phyloP scores from a whole-genome alignment of 495 filamentous ascomycete genomes.

The Pseudomonodictys pantanalensis region DNA sequence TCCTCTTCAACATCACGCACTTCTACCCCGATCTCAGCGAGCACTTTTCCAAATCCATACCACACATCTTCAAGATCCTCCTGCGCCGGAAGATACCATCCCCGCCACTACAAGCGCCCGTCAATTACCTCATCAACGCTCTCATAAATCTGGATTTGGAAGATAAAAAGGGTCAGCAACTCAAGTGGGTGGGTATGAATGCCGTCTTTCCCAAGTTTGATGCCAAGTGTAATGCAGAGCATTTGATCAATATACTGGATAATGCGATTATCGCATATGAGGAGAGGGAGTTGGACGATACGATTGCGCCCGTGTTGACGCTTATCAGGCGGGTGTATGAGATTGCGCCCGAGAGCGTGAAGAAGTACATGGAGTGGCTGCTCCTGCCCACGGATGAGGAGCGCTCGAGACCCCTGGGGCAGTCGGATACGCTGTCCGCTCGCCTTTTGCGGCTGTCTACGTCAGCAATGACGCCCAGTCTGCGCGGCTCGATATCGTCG shows the following conservation, averaged over 20 bases:
- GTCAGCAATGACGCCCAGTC: conserved; percentile 61
- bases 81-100: conserved; percentile 51
- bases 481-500: conserved; percentile 71
- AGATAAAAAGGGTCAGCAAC: conserved; percentile 44
- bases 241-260: conserved; percentile 71
- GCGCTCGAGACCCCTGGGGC: conserved; percentile 73
- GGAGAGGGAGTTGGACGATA: conserved; percentile 65
- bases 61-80: conserved; percentile 71
- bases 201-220: conserved; percentile 63
- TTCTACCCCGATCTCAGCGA: conserved; percentile 58
- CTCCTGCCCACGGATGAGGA: conserved; percentile 80
- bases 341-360: conserved; percentile 62
- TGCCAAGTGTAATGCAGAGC: conserved; percentile 60
- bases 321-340: conserved; percentile 70
- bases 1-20: conserved; percentile 84
- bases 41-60: conserved; percentile 64
- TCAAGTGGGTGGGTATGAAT: conserved; percentile 24
- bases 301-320: conserved; percentile 66
- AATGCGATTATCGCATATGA: conserved; percentile 58
- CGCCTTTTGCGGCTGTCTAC: conserved; percentile 77
- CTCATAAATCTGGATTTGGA: conserved; percentile 73
- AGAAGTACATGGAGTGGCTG: conserved; percentile 58
- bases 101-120: conserved; percentile 58
- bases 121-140: conserved; percentile 70
- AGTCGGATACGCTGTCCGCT: conserved; percentile 69